Evolutionary conservation across 768 basidiomycete genomes (phyloP).

Genomic region (Heimioporus sp.): DNA sequence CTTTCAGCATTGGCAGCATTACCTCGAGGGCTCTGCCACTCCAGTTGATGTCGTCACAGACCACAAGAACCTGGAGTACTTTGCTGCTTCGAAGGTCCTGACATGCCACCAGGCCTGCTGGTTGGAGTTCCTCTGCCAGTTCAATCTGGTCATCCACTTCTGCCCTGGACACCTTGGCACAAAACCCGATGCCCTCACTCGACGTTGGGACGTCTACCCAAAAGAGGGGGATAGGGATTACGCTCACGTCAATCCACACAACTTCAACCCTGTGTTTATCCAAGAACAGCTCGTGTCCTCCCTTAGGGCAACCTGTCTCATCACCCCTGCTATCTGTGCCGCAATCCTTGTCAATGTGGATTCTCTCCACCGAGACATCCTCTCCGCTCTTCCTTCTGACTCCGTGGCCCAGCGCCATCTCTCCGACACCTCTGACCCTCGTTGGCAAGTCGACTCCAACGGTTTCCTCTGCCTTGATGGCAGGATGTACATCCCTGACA

Average conservation of each 20-base stretch:
- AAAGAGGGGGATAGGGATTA: no score
- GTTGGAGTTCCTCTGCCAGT: no score
- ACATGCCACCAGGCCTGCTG: no score
- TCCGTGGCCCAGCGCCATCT: not conserved
- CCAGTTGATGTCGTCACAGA: not conserved
- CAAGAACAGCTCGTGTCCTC: not conserved
- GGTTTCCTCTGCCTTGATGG: not conserved
- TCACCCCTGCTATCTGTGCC: not conserved
- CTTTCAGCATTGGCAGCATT: not conserved
- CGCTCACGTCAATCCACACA: not conserved
- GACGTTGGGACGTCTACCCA: not conserved
- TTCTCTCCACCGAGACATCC: not conserved
- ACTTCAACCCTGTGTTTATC: not conserved
- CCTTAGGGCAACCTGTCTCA: not conserved
- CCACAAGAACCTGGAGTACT: slow-evolving; percentile 1
- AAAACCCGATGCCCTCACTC: not conserved
- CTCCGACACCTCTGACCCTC: not conserved
- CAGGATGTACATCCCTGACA: no score
- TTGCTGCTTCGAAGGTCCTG: no score
- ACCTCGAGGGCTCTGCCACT: not conserved
- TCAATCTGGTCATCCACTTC: no score
- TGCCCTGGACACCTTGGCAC: no score
- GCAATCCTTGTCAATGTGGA: not conserved
- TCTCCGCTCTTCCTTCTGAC: not conserved
- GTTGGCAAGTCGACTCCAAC: not conserved